These are phyloP conservation scores for Scheffersomyces segobiensis DNA, from an alignment of 1,139 yeast genomes.

Conservation along the genomic window DNA sequence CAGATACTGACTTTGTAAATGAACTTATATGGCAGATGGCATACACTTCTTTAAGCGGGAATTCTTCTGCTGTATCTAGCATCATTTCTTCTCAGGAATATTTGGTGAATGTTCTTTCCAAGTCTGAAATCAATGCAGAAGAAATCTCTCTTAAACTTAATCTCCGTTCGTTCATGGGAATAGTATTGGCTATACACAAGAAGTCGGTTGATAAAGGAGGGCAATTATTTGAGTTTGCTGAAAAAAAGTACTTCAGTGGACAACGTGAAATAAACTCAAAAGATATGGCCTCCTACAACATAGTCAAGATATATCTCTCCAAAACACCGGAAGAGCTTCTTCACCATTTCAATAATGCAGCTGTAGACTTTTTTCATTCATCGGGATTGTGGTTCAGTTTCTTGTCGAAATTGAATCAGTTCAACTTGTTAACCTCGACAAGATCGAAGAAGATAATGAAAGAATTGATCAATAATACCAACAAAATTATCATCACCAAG, in stretches of 20 bases:
- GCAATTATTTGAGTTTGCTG: conserved; percentile 30
- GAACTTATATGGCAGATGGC: conserved; percentile 13
- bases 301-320: conserved; percentile 28
- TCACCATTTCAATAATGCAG: conserved; percentile 30
- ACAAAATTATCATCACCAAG: conserved; percentile 28
- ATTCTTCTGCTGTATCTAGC: conserved; percentile 3
- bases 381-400: conserved; percentile 39
- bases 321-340: conserved; percentile 35
- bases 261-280: conserved; percentile 11
- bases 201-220: conserved; percentile 27
- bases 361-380: conserved; percentile 22
- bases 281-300: conserved; percentile 24
- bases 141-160: conserved; percentile 18
- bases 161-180: conserved; percentile 41
- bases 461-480: conserved; percentile 24
- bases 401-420: conserved; percentile 30
- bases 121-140: conserved; percentile 4
- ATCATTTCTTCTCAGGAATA: conserved; percentile 33
- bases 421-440: conserved; percentile 32
- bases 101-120: conserved; percentile 21
- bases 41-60: not conserved
- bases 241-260: conserved; percentile 20
- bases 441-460: conserved; percentile 28
- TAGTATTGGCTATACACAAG: conserved; percentile 30
- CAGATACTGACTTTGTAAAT: conserved; percentile 10